phyloP scores from a whole-genome alignment of 108 stramenopile genomes.

The Skeletonema grethae region DNA sequence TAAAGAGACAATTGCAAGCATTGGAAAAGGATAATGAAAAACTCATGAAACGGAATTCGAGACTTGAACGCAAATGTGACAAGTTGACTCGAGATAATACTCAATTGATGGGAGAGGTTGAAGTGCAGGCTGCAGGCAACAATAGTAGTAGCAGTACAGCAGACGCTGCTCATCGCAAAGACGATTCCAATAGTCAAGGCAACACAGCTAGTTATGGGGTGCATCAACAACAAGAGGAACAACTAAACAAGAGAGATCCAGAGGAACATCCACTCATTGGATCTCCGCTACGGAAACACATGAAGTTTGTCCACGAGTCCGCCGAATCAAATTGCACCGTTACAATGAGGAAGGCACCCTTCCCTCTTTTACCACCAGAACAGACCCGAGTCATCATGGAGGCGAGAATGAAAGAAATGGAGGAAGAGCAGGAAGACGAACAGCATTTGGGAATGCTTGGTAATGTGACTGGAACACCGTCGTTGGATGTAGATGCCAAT shows the following conservation, averaged over 20 bases:
- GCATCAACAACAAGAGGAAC: background rate
- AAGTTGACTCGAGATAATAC: constrained; percentile 15
- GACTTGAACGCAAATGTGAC: constrained; percentile 17
- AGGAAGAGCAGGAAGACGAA: background rate
- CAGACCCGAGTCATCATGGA: background rate
- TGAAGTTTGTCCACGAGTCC: constrained; percentile 26
- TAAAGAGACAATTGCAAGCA: constrained; percentile 11
- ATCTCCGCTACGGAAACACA: constrained; percentile 28
- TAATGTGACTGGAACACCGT: background rate
- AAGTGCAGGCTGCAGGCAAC: background rate
- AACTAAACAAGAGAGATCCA: constrained; percentile 11
- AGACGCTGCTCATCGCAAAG: background rate
- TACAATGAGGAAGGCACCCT: constrained; percentile 28
- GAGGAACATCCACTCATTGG: constrained; percentile 31
- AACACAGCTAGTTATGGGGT: background rate
- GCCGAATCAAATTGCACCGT: constrained; percentile 22
- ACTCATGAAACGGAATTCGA: constrained; percentile 16
- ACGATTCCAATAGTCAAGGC: background rate
- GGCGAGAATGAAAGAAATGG: background rate
- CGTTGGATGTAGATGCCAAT: background rate
- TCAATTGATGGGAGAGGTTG: background rate
- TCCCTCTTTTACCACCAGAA: constrained; percentile 23
- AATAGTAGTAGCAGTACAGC: background rate
- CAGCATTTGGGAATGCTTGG: constrained; percentile 4
- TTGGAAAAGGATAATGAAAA: constrained; percentile 28